These are phyloP conservation scores for Trametes sp. DNA, from an alignment of 1,284 basidiomycete species.

Conservation along the genomic window DNA sequence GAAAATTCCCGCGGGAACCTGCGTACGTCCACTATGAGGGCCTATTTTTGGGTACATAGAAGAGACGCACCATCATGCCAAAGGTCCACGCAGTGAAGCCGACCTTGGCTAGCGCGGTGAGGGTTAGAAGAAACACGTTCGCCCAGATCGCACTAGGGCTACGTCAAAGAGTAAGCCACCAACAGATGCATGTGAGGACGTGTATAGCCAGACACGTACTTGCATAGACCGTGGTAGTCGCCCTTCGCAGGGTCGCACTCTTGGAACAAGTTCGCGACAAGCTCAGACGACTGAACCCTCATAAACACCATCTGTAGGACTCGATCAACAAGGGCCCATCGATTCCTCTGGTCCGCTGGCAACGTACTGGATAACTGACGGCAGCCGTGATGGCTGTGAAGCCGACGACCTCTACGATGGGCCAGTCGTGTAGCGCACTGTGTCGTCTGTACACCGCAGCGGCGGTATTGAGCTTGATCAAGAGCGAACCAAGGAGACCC, in stretches of 20 bases:
- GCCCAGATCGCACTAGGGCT: constrained; percentile 70
- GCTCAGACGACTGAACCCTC: constrained; percentile 73
- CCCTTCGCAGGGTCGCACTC: constrained; percentile 72
- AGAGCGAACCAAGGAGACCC: constrained; percentile 69
- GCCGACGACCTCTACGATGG: constrained; percentile 68
- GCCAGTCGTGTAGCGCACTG: constrained; percentile 64
- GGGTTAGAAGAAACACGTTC: constrained; percentile 69
- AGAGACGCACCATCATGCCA: constrained; percentile 70
- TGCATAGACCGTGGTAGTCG: constrained; percentile 79
- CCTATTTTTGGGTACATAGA: neutral
- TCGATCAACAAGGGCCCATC: neutral
- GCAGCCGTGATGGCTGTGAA: constrained; percentile 71
- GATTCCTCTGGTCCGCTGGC: neutral
- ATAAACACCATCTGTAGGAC: constrained; percentile 38
- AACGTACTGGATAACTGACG: constrained; percentile 67
- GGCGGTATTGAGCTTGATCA: constrained; percentile 72
- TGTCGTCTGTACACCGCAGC: constrained; percentile 67
- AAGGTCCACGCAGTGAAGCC: constrained; percentile 77
- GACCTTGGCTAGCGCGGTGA: constrained; percentile 69
- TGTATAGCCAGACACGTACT: constrained; percentile 50
- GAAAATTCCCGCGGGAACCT: constrained; percentile 81
- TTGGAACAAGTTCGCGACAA: constrained; percentile 76
- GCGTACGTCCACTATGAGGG: neutral
- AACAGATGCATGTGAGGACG: constrained; percentile 10
- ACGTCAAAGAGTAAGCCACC: neutral